Percentiles rank a stretch among this genome's conserved stretches.
Evolutionary conservation across 169 alveolate genomes (phyloP).

Genomic region (Cryptosporidium sp.): DNA sequence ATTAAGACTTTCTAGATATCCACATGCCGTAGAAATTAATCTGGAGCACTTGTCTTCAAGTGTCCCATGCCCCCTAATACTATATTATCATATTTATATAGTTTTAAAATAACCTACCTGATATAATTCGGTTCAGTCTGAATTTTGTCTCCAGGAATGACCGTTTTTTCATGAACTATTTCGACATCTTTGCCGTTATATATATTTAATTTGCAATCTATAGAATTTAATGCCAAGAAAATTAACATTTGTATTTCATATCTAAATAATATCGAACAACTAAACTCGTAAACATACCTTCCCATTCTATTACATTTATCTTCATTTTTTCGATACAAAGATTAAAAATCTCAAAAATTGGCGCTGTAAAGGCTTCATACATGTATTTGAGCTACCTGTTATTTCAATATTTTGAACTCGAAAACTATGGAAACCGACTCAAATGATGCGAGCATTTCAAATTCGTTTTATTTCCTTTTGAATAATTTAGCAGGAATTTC

Average conservation of each 20-base stretch:
- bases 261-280: background rate
- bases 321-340: slow-evolving; percentile 11
- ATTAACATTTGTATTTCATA: too few species aligned
- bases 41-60: slow-evolving; percentile 23
- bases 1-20: slow-evolving; percentile 76
- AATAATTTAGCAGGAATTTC: slow-evolving; percentile 54
- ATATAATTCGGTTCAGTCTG: slow-evolving; percentile 67
- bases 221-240: background rate
- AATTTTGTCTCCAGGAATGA: slow-evolving; percentile 66
- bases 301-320: slow-evolving; percentile 27
- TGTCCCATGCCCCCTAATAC: slow-evolving; percentile 65
- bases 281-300: slow-evolving; percentile 19
- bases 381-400: background rate
- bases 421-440: slow-evolving; percentile 11
- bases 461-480: slow-evolving; percentile 38
- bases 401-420: background rate
- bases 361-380: slow-evolving; percentile 8
- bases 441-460: slow-evolving; percentile 30
- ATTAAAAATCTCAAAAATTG: background rate
- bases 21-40: slow-evolving; percentile 56
- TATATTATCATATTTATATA: background rate
- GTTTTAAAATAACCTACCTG: slow-evolving; percentile 15
- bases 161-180: slow-evolving; percentile 15
- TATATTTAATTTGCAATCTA: background rate
- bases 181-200: background rate